Conservation (phyloP, 208 protist species). For the Crithidia expoeki region DNA sequence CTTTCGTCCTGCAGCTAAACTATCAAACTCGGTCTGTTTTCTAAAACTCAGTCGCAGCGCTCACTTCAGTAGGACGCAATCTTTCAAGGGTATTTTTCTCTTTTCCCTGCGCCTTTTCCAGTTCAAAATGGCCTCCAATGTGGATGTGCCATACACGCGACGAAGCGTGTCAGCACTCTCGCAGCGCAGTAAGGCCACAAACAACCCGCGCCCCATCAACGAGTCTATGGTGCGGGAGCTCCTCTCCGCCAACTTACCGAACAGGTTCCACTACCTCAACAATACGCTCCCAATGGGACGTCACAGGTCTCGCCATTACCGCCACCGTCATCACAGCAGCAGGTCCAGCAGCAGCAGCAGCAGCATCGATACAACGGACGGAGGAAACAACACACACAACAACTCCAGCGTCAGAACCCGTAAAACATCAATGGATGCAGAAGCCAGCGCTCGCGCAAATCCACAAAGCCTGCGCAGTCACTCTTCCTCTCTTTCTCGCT, state of each 20-base stretch:
- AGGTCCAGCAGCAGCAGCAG: constrained; percentile 19
- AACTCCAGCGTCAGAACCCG: neutral
- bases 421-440: neutral
- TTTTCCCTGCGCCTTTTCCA: neutral
- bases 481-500: neutral
- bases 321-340: neutral
- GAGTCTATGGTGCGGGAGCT: constrained; percentile 32
- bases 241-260: constrained; percentile 27
- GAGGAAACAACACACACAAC: neutral
- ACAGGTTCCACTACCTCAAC: constrained; percentile 21
- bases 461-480: neutral
- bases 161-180: neutral
- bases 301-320: neutral
- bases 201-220: constrained; percentile 15
- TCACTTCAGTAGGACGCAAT: neutral
- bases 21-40: no score
- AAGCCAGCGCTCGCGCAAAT: neutral
- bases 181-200: neutral
- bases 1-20: no score
- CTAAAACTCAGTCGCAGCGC: no score
- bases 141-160: constrained; percentile 21
- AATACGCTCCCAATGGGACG: constrained; percentile 9
- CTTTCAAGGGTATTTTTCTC: neutral
- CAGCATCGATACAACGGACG: neutral
- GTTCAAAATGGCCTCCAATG: constrained; percentile 8